Conservation (phyloP, 306 rosid species). For the Albizia julibrissin region DNA sequence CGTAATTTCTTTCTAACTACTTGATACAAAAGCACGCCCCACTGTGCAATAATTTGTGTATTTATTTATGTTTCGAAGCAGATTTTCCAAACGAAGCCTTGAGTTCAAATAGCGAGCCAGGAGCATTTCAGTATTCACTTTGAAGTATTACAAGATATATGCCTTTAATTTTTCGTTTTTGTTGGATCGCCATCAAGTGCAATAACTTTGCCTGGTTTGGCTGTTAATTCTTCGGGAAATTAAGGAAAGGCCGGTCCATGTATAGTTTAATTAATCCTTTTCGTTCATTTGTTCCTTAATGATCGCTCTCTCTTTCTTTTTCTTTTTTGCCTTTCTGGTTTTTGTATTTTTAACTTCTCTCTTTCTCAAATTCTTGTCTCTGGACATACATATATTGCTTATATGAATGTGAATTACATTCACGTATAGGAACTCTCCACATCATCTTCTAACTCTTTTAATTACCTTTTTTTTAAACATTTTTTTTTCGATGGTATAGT, state of each 20-base stretch:
- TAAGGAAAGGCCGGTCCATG: background rate
- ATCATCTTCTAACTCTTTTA: background rate
- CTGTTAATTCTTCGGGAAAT: background rate
- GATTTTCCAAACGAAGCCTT: background rate
- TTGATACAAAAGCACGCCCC: background rate
- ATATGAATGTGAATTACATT: background rate
- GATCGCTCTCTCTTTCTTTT: background rate
- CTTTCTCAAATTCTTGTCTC: background rate
- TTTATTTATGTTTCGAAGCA: background rate
- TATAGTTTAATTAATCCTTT: background rate
- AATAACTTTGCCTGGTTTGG: background rate
- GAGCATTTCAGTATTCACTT: background rate
- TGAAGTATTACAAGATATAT: background rate
- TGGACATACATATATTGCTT: background rate
- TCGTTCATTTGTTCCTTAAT: background rate
- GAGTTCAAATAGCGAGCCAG: background rate
- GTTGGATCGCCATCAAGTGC: background rate
- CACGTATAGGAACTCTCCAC: background rate
- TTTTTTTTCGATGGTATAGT: background rate
- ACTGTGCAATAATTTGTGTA: background rate
- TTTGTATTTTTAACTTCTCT: background rate
- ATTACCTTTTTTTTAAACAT: background rate
- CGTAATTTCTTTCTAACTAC: background rate
- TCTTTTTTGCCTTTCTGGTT: background rate
- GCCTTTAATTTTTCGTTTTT: background rate